phyloP scores from a whole-genome alignment of 257 asterid genomes.

The Agastache rugosa region DNA sequence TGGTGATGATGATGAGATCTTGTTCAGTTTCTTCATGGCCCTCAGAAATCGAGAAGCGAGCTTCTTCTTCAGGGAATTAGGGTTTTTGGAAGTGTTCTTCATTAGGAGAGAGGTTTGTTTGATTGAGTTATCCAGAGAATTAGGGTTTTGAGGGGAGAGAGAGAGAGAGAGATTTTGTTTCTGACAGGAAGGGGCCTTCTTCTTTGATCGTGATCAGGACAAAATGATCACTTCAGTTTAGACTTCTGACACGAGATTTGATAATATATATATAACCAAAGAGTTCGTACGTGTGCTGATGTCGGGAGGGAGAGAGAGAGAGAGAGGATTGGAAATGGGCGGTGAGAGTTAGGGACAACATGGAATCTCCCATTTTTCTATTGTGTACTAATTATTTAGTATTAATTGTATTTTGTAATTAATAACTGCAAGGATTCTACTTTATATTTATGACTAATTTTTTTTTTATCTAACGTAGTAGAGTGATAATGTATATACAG shows the following conservation, averaged over 20 bases:
- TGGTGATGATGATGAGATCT: background rate
- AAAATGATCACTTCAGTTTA: constrained; percentile 33
- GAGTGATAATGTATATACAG: too few species aligned
- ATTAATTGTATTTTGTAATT: too few species aligned
- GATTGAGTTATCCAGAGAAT: background rate
- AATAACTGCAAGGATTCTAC: too few species aligned
- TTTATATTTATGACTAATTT: too few species aligned
- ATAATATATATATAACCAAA: constrained; percentile 21
- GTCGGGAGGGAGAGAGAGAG: constrained; percentile 29
- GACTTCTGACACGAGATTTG: constrained; percentile 57
- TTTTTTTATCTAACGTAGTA: too few species aligned
- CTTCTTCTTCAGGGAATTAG: constrained; percentile 47
- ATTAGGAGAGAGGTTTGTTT: background rate
- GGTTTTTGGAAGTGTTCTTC: constrained; percentile 38
- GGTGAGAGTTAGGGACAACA: constrained; percentile 44
- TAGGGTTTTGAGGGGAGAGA: constrained; percentile 43
- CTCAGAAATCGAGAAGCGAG: constrained; percentile 60
- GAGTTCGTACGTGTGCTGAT: constrained; percentile 10
- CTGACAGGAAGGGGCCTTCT: constrained; percentile 58
- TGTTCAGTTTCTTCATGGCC: constrained; percentile 51
- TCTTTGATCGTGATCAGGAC: constrained; percentile 31
- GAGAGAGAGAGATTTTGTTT: constrained; percentile 41
- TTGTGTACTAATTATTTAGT: too few species aligned
- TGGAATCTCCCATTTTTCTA: too few species aligned
- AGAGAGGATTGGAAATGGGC: constrained; percentile 39